Evolutionary conservation across 129 eudicot genomes (phyloP).

Genomic region (Pulicaria dysenterica): DNA sequence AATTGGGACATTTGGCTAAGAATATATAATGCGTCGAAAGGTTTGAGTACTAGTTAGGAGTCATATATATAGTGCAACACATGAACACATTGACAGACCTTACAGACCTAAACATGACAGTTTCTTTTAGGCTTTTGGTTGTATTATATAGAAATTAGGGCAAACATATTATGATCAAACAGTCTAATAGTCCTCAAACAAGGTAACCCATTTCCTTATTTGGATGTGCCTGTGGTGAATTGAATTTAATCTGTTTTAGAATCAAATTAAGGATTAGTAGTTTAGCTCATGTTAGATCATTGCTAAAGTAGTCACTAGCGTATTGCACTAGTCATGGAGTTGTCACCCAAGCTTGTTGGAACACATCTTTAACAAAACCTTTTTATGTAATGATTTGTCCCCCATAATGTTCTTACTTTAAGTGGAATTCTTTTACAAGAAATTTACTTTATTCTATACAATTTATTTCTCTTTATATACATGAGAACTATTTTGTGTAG

Average conservation of each 20-base stretch:
- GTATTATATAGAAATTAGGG: not conserved
- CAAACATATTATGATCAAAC: not conserved
- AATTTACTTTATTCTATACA: not conserved
- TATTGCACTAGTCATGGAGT: not conserved
- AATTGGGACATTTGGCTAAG: not conserved
- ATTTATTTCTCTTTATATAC: not conserved
- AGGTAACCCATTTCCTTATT: not conserved
- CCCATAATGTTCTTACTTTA: constrained; percentile 4
- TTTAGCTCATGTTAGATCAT: not conserved
- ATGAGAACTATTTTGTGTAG: not conserved
- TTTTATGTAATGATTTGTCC: not conserved
- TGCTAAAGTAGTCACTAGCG: constrained; percentile 14
- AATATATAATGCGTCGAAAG: not conserved
- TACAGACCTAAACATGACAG: not conserved
- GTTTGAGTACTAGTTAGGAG: not conserved
- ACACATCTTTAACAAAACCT: not conserved
- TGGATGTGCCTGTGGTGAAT: not conserved
- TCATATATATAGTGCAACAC: not conserved
- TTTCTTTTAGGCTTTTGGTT: not conserved
- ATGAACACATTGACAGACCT: not conserved
- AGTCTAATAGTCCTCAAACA: not conserved
- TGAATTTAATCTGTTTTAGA: not conserved
- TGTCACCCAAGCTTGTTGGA: constrained; percentile 7
- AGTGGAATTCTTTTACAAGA: not conserved
- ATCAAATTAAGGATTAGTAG: not conserved